Evolutionary conservation across 371 early-diverging fungal species (phyloP).

Genomic region (Nematocida ausubeli): DNA sequence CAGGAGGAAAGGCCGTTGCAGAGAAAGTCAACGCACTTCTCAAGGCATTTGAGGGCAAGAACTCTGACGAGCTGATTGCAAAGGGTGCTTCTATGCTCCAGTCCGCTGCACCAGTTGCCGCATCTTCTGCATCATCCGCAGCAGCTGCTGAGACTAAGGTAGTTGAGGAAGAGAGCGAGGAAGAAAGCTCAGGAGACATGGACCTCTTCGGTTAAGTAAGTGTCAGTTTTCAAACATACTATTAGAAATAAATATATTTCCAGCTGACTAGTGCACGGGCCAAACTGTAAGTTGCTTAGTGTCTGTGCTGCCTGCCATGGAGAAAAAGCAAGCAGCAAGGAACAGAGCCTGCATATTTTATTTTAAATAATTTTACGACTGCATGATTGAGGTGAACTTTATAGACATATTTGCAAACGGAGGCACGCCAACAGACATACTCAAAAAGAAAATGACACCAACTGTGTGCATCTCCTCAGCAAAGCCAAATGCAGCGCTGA

Average conservation of each 20-base stretch:
- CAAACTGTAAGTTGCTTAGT: too few species aligned
- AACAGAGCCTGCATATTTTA: background rate
- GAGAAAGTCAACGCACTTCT: slow-evolving; percentile 29
- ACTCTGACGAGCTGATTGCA: slow-evolving; percentile 38
- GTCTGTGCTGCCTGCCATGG: slow-evolving; percentile 3
- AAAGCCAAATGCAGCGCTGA: background rate
- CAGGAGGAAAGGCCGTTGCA: slow-evolving; percentile 38
- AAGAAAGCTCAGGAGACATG: slow-evolving; percentile 32
- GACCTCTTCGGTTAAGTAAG: slow-evolving; percentile 43
- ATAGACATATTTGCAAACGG: slow-evolving; percentile 30
- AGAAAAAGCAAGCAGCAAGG: too few species aligned
- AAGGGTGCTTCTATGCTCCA: slow-evolving; percentile 29
- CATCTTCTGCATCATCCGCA: background rate
- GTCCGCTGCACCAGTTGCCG: slow-evolving; percentile 26
- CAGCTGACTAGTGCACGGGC: background rate
- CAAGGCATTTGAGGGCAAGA: slow-evolving; percentile 35
- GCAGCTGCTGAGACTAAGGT: background rate
- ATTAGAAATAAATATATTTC: slow-evolving; percentile 16
- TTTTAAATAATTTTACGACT: slow-evolving; percentile 38
- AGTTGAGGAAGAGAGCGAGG: slow-evolving; percentile 17
- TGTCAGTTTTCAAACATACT: background rate
- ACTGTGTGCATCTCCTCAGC: slow-evolving; percentile 1
- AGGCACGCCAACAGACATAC: slow-evolving; percentile 2
- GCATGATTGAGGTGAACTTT: slow-evolving; percentile 49
- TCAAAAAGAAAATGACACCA: slow-evolving; percentile 15